Base-by-base conservation (phyloP, 352 stramenopile genomes). In the Blastocystis sp. region DNA sequence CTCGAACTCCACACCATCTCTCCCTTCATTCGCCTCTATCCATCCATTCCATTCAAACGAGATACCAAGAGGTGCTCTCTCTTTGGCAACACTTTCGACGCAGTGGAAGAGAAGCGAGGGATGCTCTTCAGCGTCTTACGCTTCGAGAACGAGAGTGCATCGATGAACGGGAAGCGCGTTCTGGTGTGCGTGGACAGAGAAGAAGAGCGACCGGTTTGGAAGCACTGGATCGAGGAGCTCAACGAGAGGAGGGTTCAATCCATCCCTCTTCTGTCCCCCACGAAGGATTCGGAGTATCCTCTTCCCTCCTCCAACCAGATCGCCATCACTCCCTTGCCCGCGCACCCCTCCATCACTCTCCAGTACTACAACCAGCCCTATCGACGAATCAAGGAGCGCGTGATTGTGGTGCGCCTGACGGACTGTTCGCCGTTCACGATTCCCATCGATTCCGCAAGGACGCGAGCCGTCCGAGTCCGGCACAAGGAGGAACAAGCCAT, bases 21-120 rank as follows among this genome's bases (percentile, higher is more conserved):
- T 12, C 74, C 74, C 24, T 37, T 29, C 16, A 37, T 85, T 4
- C 74, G 74, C 33, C 26, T 85, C 2, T 85, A 33, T 19, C 33
- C 12, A 4, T 16, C 13, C 12, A 67, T 85, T 85, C 74, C 74
- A 19, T 85, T 85, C 41, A 10, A 69, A 0, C 51, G 60, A 41
- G 61, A 69, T n/a, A 35, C 55, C 3, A 24, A 24, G n/a, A 81
- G n/a, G 35, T 50, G 63, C 35, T 26, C n/a, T 13, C 37, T 50
- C 1, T 74, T 35, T 19, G 63, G 63, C 45, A 55, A 55, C 45
- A 16, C 9, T 6, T 16, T 16, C 0, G 9, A 16, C 6, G 45
- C 45, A 16, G 45, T 19, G 45, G n/a, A n/a, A n/a, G n/a, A n/a
- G n/a, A n/a, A n/a, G n/a, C n/a, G n/a, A n/a, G n/a, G n/a, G n/a